Percentiles rank a stretch among this genome's conserved stretches.
Evolutionary conservation across 208 protist genomes (phyloP).

Genomic region (Trypanosomatidae sp.): DNA sequence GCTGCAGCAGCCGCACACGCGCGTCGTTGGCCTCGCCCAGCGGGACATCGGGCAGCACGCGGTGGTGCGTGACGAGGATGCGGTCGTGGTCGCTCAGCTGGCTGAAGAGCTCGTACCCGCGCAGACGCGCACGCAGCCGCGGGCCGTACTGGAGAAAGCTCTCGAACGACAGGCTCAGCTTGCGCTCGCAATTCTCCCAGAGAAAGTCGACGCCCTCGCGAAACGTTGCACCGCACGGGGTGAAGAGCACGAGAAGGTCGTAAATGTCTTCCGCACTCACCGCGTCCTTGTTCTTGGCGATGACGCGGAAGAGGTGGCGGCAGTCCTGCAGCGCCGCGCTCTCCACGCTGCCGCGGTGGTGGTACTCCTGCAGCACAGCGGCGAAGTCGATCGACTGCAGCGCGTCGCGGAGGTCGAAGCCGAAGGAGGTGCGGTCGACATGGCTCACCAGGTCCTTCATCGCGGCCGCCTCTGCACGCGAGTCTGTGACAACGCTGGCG

Average conservation of each 20-base stretch:
- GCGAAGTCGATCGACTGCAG: constrained; percentile 22
- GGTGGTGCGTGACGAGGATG: constrained; percentile 41
- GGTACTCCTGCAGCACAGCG: constrained; percentile 3
- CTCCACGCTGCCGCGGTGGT: constrained; percentile 1
- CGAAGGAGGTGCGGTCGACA: constrained; percentile 19
- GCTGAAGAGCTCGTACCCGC: constrained; percentile 52
- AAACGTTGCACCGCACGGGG: constrained; percentile 42
- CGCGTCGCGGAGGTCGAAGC: constrained; percentile 12
- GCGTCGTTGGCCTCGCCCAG: constrained; percentile 19
- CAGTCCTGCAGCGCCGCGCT: constrained; percentile 16
- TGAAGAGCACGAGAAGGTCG: constrained; percentile 63
- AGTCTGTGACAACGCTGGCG: background rate
- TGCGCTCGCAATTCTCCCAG: constrained; percentile 59
- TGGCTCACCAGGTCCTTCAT: constrained; percentile 24
- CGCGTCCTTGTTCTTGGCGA: constrained; percentile 41
- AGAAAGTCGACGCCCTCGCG: constrained; percentile 70
- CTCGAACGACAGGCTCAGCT: constrained; percentile 41
- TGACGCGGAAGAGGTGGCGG: constrained; percentile 39
- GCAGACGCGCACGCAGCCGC: constrained; percentile 43
- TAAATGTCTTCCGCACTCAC: constrained; percentile 55
- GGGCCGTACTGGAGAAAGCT: constrained; percentile 62
- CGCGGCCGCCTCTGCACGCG: background rate
- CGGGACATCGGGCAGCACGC: constrained; percentile 37
- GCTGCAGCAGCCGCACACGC: constrained; percentile 35
- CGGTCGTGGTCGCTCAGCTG: constrained; percentile 39